Percentiles rank a stretch among this genome's conserved stretches.
Conservation (phyloP, 768 basidiomycete genomes). For the Suillus hirtellus region DNA sequence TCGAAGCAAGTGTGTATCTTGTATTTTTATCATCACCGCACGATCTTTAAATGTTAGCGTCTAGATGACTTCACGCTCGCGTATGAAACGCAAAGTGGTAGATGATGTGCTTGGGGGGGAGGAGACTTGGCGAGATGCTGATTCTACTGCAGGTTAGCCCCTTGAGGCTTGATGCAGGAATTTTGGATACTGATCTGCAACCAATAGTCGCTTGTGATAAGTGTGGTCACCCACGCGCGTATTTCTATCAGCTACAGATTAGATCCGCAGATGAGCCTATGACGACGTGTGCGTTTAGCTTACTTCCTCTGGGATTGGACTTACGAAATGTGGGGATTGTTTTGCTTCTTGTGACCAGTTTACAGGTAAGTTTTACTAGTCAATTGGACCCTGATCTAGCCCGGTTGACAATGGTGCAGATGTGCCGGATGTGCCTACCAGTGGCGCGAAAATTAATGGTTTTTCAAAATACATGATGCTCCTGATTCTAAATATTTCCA, state of each 20-base stretch:
- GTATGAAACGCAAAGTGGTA: conserved; percentile 81
- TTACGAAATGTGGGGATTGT: background rate
- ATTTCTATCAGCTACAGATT: conserved; percentile 96
- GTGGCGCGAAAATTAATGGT: conserved; percentile 65
- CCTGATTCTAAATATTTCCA: too few relatives aligned
- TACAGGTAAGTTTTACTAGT: conserved; percentile 3
- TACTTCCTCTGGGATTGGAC: background rate
- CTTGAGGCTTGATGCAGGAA: background rate
- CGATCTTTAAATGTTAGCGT: background rate
- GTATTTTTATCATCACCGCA: background rate
- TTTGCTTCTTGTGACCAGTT: background rate
- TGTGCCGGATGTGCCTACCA: conserved; percentile 66
- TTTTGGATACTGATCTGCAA: background rate
- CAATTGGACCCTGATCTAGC: conserved; percentile 1
- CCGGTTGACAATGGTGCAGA: conserved; percentile 32
- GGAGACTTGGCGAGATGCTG: conserved; percentile 92
- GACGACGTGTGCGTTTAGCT: conserved; percentile 41
- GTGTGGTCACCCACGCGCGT: conserved; percentile 74
- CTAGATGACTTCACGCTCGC: conserved; percentile 90
- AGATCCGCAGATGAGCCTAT: conserved; percentile 91
- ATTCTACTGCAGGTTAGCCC: conserved; percentile 70
- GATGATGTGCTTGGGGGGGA: conserved; percentile 97
- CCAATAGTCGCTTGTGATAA: conserved; percentile 56
- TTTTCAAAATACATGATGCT: background rate
- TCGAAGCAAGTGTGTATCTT: background rate